A percentile compares a stretch with the other conserved stretches of the same genome.
Evolutionary conservation across 2,329 filamentous ascomycete species (phyloP).

Genomic region (Camptophora hylomeconis): DNA sequence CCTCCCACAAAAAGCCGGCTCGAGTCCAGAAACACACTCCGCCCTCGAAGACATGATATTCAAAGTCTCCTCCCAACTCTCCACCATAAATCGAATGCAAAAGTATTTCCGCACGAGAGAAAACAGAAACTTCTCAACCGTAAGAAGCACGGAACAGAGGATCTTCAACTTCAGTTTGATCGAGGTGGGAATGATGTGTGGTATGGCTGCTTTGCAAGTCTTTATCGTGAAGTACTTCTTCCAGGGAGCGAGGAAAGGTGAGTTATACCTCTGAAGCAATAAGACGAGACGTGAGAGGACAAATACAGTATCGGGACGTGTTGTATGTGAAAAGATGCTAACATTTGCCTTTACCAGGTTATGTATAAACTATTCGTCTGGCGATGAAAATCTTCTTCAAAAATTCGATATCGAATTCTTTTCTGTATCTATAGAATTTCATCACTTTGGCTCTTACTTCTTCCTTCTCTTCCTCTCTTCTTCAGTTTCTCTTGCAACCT

Average conservation of each 20-base stretch:
- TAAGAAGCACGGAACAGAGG: constrained; percentile 83
- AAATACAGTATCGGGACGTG: too few relatives aligned
- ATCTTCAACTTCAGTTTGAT: constrained; percentile 97
- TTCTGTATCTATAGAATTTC: too few relatives aligned
- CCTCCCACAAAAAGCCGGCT: constrained; percentile 78
- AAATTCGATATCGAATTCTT: too few relatives aligned
- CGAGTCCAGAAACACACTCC: constrained; percentile 76
- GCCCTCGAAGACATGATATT: constrained; percentile 86
- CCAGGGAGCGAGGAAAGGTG: constrained; percentile 63
- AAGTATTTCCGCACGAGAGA: constrained; percentile 99
- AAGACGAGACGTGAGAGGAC: too few relatives aligned
- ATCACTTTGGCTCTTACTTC: too few relatives aligned
- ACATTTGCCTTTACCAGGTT: too few relatives aligned
- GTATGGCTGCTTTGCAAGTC: constrained; percentile 92
- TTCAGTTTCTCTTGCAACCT: too few relatives aligned
- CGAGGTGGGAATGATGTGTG: constrained; percentile 80
- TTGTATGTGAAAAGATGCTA: too few relatives aligned
- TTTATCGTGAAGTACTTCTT: constrained; percentile 99
- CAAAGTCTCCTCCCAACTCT: constrained; percentile 85
- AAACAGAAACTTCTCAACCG: constrained; percentile 97
- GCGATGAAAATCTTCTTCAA: too few relatives aligned
- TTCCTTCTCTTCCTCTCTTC: too few relatives aligned
- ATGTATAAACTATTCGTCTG: too few relatives aligned
- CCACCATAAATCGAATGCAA: constrained; percentile 89
- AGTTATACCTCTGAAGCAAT: too few relatives aligned